Conservation (phyloP, 352 stramenopile species). For the Globisporangium uncinulatum region DNA sequence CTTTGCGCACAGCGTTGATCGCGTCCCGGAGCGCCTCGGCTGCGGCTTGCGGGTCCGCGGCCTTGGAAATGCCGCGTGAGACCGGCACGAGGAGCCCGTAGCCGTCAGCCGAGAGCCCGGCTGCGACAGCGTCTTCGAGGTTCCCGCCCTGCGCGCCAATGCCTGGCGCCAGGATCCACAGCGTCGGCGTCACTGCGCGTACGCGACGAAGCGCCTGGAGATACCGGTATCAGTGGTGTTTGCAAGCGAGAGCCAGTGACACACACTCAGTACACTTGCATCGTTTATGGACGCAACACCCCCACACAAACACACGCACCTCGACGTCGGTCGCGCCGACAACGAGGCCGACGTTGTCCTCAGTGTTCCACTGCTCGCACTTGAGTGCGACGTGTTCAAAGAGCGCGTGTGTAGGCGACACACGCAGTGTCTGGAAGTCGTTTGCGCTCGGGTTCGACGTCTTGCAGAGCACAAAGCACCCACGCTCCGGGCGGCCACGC, state of each 20-base stretch:
- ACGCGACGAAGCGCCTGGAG: constrained; percentile 83
- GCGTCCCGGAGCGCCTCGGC: constrained; percentile 89
- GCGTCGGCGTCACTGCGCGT: constrained; percentile 71
- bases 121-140: constrained; percentile 85
- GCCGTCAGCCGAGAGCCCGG: constrained; percentile 79
- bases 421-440: constrained; percentile 91
- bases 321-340: constrained; percentile 96
- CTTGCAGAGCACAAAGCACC: constrained; percentile 99
- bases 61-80: constrained; percentile 94
- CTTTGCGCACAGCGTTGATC: constrained; percentile 90
- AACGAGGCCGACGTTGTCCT: constrained; percentile 94
- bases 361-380: constrained; percentile 84
- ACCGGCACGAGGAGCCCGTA: constrained; percentile 95
- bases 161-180: constrained; percentile 98
- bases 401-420: constrained; percentile 33
- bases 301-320: constrained; percentile 3
- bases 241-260: constrained; percentile 5
- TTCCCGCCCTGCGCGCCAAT: constrained; percentile 93
- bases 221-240: constrained; percentile 1
- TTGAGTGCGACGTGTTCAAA: constrained; percentile 92
- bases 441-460: constrained; percentile 97
- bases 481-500: constrained; percentile 73
- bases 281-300: not conserved
- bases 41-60: constrained; percentile 82
- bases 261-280: not conserved